A percentile compares a stretch with the other conserved stretches of the same genome.
Conservation (phyloP, 495 filamentous ascomycete species). For the Neurospora terricola region DNA sequence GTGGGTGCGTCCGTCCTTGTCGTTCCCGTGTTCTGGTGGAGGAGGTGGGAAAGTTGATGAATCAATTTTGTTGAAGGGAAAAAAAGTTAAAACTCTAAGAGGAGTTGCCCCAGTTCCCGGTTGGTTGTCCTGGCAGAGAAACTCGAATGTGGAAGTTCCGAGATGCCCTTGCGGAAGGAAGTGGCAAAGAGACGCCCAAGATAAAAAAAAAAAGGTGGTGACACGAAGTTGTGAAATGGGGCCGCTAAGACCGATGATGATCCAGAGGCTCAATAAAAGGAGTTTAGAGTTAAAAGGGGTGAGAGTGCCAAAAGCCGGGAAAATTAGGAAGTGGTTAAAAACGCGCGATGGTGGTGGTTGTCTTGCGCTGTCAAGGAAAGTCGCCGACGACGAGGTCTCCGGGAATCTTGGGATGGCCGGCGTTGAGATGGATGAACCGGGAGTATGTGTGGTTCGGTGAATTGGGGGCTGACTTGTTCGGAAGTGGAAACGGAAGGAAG, state of each 20-base stretch:
- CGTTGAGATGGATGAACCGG: not conserved
- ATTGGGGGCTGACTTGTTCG: not conserved
- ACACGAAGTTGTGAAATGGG: not conserved
- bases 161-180: not conserved
- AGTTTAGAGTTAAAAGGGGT: not conserved
- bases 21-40: not conserved
- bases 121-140: not conserved
- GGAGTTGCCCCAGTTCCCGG: not conserved
- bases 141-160: not conserved
- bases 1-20: not conserved
- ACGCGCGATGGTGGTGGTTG: not conserved
- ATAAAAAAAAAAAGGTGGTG: not conserved
- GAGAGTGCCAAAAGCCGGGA: not conserved
- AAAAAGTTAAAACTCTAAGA: not conserved
- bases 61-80: not conserved
- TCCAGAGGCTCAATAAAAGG: not conserved
- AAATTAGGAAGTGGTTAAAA: not conserved
- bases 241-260: not conserved
- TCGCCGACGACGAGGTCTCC: not conserved
- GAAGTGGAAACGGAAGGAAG: conserved; percentile 1
- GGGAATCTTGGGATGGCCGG: not conserved
- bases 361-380: not conserved
- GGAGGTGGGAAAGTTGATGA: not conserved
- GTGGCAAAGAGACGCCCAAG: not conserved
- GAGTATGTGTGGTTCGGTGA: not conserved